Base-by-base conservation (phyloP, 2,329 filamentous ascomycete genomes). In the Aspergillus aculeatus region DNA sequence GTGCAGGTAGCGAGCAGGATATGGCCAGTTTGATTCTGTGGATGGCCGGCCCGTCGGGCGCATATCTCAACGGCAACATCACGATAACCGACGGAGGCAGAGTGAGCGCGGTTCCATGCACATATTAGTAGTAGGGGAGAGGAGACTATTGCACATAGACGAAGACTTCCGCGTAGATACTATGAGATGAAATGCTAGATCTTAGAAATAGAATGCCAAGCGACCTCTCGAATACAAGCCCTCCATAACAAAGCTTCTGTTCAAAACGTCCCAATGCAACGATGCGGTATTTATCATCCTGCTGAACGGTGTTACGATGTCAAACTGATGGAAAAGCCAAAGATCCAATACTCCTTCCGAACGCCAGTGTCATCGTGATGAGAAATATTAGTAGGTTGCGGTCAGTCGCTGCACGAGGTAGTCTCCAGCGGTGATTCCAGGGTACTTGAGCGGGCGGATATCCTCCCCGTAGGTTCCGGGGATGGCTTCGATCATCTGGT, bases 321-420 rank as follows among this genome's bases (percentile, higher is more conserved):
- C 38, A 41, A 41, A n/a, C 16, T 19, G 26, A 29, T 29, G 16
- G 16, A 19, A 44, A 16, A 12, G 32, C 32, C 32, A 35, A 35
- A 35, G 14, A 35, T 16, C 12, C 32, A 16, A 44, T n/a, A 9
- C 38, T n/a, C 38, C 14, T 35, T 44, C 38, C 14, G 38, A 29
- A 44, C 38, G 38, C 38, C 38, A 19, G 38, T 4, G 14, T 44
- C 38, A 19, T 16, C 38, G 19, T 44, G 14, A 44, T 10, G 38
- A 44, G n/a, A 29, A 1, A 29, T 3, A 19, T 19, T 5, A 44
- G 38, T 44, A 44, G 86, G 93, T 97, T 14, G 90, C 89, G 5
- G 87, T 82, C 71, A 97, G 76, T 64, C 93, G 86, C 78, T 89
- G 85, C 9, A 91, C 85, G 50, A 97, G 76, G 71, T 96, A 97